A percentile compares a stretch with the other conserved stretches of the same genome.
Evolutionary conservation across 306 rosid species (phyloP).

Genomic region (Trichosanthes truncata): DNA sequence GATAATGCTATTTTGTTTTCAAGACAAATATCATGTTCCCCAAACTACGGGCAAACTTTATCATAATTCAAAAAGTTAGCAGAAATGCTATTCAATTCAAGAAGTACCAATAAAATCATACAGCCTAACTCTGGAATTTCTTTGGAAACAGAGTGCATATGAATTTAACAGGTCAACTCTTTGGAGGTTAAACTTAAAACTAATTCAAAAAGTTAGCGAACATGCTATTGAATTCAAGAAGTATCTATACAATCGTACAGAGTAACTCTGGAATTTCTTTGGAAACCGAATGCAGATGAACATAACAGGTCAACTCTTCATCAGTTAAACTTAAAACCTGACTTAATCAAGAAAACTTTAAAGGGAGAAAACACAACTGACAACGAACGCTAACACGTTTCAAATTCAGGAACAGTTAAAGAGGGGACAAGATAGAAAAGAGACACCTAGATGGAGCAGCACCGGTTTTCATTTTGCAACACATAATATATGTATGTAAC

Average conservation of each 20-base stretch:
- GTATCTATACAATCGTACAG: neutral
- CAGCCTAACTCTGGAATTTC: neutral
- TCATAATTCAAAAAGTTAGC: neutral
- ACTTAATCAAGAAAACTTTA: neutral
- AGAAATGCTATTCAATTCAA: neutral
- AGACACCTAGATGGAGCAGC: neutral
- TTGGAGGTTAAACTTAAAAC: neutral
- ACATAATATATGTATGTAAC: neutral
- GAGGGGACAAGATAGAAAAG: neutral
- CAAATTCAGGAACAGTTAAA: neutral
- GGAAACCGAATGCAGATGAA: neutral
- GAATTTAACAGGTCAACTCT: conserved; percentile 5
- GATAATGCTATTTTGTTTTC: neutral
- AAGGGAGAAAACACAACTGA: neutral
- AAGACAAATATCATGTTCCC: neutral
- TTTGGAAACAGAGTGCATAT: neutral
- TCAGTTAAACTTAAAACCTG: neutral
- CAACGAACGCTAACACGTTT: too few species aligned
- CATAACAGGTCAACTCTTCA: conserved; percentile 3
- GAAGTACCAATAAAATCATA: neutral
- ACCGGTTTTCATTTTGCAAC: neutral
- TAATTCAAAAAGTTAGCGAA: neutral
- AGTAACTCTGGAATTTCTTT: neutral
- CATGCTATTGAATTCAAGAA: neutral
- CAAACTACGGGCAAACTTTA: neutral